phyloP scores from a whole-genome alignment of 345 rosid species.

The Gossypium ekmanianum region DNA sequence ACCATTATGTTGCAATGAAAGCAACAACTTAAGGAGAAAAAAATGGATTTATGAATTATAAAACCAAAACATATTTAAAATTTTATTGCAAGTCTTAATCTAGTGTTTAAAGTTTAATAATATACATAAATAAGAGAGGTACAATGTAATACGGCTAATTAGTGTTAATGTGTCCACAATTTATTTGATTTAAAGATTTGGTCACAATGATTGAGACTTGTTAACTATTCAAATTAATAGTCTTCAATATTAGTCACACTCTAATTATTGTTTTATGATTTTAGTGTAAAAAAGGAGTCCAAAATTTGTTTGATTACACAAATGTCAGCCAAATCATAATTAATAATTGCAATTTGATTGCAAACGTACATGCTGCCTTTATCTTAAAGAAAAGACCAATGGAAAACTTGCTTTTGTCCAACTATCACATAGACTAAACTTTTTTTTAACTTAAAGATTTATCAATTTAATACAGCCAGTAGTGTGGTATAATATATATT shows the following conservation, averaged over 20 bases:
- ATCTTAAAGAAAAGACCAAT: conserved; percentile 8
- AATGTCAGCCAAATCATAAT: not conserved
- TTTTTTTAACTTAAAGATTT: not conserved
- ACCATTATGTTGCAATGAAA: too few species aligned
- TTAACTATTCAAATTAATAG: not conserved
- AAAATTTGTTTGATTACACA: not conserved
- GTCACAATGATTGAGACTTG: not conserved
- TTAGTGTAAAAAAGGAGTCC: not conserved
- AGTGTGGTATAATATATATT: not conserved
- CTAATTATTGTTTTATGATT: not conserved
- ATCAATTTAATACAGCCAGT: not conserved
- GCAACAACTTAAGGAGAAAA: too few species aligned
- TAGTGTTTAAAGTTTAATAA: too few species aligned
- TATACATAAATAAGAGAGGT: not conserved
- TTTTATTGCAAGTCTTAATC: not conserved
- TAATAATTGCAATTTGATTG: conserved; percentile 3
- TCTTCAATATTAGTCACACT: not conserved
- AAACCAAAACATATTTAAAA: not conserved
- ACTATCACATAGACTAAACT: not conserved
- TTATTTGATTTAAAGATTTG: not conserved
- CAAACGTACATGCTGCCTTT: not conserved
- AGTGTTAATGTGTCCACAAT: not conserved
- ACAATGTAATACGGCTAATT: not conserved
- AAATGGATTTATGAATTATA: not conserved
- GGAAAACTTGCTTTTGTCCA: not conserved